Percentiles rank a stretch among this genome's conserved stretches.
Evolutionary conservation across 306 rosid species (phyloP).

Genomic region (Oemleria cerasiformis): DNA sequence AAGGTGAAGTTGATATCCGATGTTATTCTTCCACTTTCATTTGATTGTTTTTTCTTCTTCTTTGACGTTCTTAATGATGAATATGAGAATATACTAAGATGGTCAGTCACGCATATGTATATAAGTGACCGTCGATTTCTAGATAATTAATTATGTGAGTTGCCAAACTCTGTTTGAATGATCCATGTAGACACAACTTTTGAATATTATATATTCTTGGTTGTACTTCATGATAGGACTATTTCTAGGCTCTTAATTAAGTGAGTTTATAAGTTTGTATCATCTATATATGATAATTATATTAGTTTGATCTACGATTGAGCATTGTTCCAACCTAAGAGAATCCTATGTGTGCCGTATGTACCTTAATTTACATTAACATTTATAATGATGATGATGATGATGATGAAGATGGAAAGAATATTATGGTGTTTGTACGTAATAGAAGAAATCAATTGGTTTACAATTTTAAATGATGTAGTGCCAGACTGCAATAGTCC

Average conservation of each 20-base stretch:
- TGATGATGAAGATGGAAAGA: background rate
- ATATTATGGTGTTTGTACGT: no score
- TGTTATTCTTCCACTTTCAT: no score
- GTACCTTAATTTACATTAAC: background rate
- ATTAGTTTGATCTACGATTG: background rate
- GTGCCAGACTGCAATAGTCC: background rate
- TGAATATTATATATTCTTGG: background rate
- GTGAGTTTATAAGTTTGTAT: background rate
- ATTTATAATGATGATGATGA: background rate
- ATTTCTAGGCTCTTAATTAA: background rate
- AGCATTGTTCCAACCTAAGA: background rate
- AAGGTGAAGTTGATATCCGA: no score
- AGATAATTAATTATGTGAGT: no score
- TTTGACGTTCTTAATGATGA: no score
- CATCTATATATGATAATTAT: background rate
- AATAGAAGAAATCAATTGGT: background rate
- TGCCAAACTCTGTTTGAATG: no score
- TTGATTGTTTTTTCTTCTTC: no score
- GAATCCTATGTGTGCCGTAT: slow-evolving; percentile 1
- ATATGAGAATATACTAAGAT: no score
- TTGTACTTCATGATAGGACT: background rate
- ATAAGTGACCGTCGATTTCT: no score
- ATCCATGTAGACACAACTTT: no score
- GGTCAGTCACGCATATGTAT: no score
- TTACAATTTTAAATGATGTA: background rate